Evolutionary conservation across 208 protist genomes (phyloP).

Genomic region (Trypanosoma avium): DNA sequence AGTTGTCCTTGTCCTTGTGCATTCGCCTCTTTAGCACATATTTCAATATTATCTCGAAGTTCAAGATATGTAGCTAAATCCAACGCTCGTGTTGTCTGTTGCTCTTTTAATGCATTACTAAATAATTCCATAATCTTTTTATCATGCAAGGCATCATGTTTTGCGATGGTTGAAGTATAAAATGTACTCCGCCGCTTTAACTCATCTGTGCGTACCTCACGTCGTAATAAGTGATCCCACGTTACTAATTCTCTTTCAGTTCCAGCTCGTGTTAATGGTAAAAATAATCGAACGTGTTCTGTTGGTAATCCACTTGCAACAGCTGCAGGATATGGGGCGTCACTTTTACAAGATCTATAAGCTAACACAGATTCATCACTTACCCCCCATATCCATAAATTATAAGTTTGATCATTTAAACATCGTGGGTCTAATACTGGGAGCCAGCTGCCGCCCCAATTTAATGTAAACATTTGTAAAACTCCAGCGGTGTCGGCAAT

Average conservation of each 20-base stretch:
- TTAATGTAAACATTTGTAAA: constrained; percentile 73
- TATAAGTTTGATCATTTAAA: constrained; percentile 34
- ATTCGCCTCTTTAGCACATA: constrained; percentile 69
- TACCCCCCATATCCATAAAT: constrained; percentile 63
- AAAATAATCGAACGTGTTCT: constrained; percentile 59
- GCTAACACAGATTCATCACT: constrained; percentile 64
- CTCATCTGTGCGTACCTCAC: constrained; percentile 75
- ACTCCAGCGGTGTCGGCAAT: constrained; percentile 80
- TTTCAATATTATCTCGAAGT: constrained; percentile 75
- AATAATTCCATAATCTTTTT: constrained; percentile 78
- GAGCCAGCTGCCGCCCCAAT: constrained; percentile 81
- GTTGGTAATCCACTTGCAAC: constrained; percentile 61
- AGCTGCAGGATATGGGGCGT: constrained; percentile 71
- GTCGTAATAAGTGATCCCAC: constrained; percentile 74
- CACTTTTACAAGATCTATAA: constrained; percentile 61
- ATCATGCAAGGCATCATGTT: constrained; percentile 78
- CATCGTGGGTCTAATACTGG: constrained; percentile 76
- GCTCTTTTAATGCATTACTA: constrained; percentile 48
- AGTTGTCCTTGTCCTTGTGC: constrained; percentile 53
- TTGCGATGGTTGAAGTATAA: constrained; percentile 71
- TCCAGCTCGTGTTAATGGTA: constrained; percentile 55
- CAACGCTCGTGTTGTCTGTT: constrained; percentile 72
- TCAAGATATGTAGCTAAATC: constrained; percentile 83
- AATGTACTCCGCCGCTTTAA: constrained; percentile 66
- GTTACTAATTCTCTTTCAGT: constrained; percentile 34